Evolutionary conservation across 2,329 filamentous ascomycete genomes (phyloP), one percentile per base, ranked within the genome.

Genomic region (Penicillium sp.): DNA sequence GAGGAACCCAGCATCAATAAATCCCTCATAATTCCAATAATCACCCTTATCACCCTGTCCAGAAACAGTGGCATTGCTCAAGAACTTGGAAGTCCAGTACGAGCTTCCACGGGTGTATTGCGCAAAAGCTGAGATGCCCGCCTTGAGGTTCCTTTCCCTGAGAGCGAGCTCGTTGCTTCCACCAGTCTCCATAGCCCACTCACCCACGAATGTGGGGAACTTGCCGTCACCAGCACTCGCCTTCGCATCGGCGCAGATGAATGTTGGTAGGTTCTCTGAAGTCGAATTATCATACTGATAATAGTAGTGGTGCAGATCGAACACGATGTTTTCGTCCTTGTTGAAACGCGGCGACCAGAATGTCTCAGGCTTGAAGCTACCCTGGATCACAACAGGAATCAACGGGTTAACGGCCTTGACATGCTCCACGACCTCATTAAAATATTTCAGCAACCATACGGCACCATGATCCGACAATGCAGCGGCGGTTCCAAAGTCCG

Each of bases 301-400:
- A 45, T 68, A 69, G 39, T 68, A 69, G 41, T 67, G 60, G 22
- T 70, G 67, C 31, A 63, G 49, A 31, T 70, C 65, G 51, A 68
- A 69, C 10, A 69, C 63, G 2, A 70, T 48, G 35, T 70, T 68
- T 8, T 55, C 55, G 0, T 29, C 31, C 5, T 47, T 45, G 2
- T 58, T 49, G n/a, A 69, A 63, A 10, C 61, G 37, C 0, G 45
- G 33, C 7, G 54, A 58, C 66, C 67, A 70, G 50, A 64, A 66
- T 7, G 45, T 39, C 26, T 60, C 63, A 11, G 52, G 54, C 50
- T 65, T 63, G 53, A 70, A 70, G 44, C 65, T 65, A 1, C 68
- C 67, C 55, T 70, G 67, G 47, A 69, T 61, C 61, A 68, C 66
- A 10, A 68, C 59, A 2, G 65, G 66, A 22, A 70, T 63, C 10